Base-by-base conservation (phyloP, 441 rosid species). In the Francoa sonchifolia region DNA sequence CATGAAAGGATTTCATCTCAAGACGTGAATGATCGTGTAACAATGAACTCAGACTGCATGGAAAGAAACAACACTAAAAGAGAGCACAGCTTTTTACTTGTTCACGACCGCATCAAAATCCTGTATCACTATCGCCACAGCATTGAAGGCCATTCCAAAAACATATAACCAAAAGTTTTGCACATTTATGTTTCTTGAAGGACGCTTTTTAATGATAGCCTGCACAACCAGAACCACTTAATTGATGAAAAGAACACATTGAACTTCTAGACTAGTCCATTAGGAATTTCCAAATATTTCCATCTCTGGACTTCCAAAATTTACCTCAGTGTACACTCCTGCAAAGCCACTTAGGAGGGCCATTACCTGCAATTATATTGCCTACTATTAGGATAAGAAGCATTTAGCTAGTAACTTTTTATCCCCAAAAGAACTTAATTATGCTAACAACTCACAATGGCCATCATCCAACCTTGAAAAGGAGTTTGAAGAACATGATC, bases 261-360 rank as follows among this genome's bases (percentile, higher is more conserved):
- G 9, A 15, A 40, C 15, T 22, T 22, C 29, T 39, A 2, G 14
- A 10, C 29, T 30, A 47, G 33, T 33, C 30, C 29, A 33, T 29
- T 33, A 17, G 34, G 38, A 28, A 5, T 31, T 15, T 40, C 39
- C 22, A 23, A 0, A 13, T 5, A 6, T 15, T 23, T 29, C 55
- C 38, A 15, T 39, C 26, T 5, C 32, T 31, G 33, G 14, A 27
- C 37, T 36, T 58, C 12, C 57, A 19, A 48, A 33, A 25, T 53
- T 53, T 55, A 77, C 94, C 87, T 89, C 98, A 30, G 98, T 82
- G 65, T 89, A 79, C 36, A 82, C 98, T 65, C 98, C 96, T 0
- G 96, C 98, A 52, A 82, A 89, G 50, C 98, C 94, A 43, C 96
- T 85, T 51, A 89, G 61, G 47, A 89, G 93, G 32, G 98, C 98